phyloP scores from a whole-genome alignment of 192 early-diverging fungal genomes.

The Nowakowskiella sp. region DNA sequence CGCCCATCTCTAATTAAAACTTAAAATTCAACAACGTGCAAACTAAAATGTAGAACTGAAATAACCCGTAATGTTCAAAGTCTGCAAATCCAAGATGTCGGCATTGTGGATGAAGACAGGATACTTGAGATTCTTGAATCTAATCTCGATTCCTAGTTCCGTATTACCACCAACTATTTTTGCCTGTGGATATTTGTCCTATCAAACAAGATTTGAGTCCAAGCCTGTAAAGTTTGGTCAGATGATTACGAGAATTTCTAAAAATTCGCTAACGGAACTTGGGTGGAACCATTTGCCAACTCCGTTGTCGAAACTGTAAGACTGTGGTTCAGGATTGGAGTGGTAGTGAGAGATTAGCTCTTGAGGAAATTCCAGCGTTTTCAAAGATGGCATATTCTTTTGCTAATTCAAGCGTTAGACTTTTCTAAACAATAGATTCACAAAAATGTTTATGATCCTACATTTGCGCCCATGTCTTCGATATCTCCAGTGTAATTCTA shows the following conservation, averaged over 20 bases:
- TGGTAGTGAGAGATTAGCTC: constrained; percentile 11
- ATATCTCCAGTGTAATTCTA: too few species aligned
- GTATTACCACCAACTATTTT: constrained; percentile 79
- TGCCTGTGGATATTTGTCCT: constrained; percentile 51
- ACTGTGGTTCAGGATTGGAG: constrained; percentile 12
- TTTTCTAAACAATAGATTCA: too few species aligned
- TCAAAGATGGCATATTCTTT: constrained; percentile 1
- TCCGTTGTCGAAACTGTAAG: constrained; percentile 43
- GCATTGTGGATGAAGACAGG: constrained; percentile 53
- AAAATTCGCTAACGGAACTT: constrained; percentile 16
- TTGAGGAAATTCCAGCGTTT: constrained; percentile 13
- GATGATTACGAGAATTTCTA: constrained; percentile 21
- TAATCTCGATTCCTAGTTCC: constrained; percentile 70
- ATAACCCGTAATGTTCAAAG: constrained; percentile 14
- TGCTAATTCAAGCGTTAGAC: too few species aligned
- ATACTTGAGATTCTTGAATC: constrained; percentile 64
- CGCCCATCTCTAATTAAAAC: constrained; percentile 14
- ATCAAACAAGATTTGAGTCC: constrained; percentile 6
- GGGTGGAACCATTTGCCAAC: constrained; percentile 48
- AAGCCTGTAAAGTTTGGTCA: background rate
- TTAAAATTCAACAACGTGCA: background rate
- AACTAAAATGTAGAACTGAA: constrained; percentile 3
- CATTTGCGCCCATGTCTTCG: too few species aligned
- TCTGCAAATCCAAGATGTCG: constrained; percentile 63
- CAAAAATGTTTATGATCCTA: too few species aligned